Conservation (phyloP, 169 alveolate genomes). For the Eimeria acervulina region DNA sequence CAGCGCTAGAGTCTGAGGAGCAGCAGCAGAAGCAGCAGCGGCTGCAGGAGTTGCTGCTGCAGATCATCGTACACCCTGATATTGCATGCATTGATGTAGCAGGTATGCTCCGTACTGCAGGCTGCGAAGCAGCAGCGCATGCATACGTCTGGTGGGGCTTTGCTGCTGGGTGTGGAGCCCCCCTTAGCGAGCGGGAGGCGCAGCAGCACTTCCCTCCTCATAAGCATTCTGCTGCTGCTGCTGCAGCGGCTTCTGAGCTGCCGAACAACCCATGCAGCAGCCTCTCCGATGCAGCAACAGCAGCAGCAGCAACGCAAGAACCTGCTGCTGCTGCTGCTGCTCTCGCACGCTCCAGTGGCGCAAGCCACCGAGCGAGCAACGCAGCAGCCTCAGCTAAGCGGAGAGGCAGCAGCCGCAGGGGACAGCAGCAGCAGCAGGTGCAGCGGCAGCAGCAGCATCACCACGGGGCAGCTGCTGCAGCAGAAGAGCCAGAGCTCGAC, state of each 20-base stretch:
- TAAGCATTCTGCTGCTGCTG: constrained; percentile 12
- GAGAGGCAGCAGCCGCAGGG: constrained; percentile 65
- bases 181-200: constrained; percentile 44
- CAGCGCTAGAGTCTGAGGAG: neutral
- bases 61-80: constrained; percentile 31
- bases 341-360: neutral
- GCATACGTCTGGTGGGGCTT: constrained; percentile 77
- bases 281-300: neutral
- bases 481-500: neutral
- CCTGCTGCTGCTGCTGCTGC: constrained; percentile 1
- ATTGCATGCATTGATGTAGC: constrained; percentile 60
- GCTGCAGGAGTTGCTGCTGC: constrained; percentile 76
- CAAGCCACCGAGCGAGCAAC: constrained; percentile 33
- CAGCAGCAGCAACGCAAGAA: neutral
- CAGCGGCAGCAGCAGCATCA: constrained; percentile 19
- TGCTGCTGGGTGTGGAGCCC: constrained; percentile 65
- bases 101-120: constrained; percentile 71
- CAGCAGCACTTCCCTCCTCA: constrained; percentile 44
- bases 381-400: constrained; percentile 44
- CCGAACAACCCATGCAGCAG: neutral
- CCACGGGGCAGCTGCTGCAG: neutral
- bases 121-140: constrained; percentile 77
- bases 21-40: constrained; percentile 73
- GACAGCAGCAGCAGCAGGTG: constrained; percentile 56
- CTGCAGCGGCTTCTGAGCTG: neutral